Evolutionary conservation across 768 basidiomycete genomes (phyloP), one percentile per base, ranked within the genome.

Genomic region (Agaricus subrufescens): DNA sequence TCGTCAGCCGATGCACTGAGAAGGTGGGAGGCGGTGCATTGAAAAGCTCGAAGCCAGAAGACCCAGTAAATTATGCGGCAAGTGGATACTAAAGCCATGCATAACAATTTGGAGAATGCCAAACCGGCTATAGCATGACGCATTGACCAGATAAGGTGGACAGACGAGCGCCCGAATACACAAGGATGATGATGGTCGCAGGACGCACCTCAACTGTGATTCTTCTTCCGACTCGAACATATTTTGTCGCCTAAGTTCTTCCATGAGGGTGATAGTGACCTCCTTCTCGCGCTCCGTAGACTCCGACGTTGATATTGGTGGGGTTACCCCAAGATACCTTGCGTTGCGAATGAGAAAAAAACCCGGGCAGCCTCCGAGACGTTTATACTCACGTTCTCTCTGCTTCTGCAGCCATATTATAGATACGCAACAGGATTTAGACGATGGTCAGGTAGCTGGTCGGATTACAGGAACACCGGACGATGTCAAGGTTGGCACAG

Each of bases 191-290:
- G 27, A 59, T 38, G 27, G 43, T 42, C 10, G 58, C 46, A 56
- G 55, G 46, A 60, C 89, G 75, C 68, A 97, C 96, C 96, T 86
- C 59, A 83, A 87, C 70, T 88, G 82, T 27, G 91, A 79, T 70
- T 98, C 94, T 52, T 91, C 87, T 59, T 93, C 90, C 46, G 79
- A 85, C 73, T 98, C 96, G 70, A 97, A 96, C 2, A 87, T 87
- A 56, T 89, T 87, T 65, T 96, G 87, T 46, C 82, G 75, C 65
- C 85, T 80, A 31, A 99, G 80, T 70, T 99, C 96, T 56, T 92
- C 86, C 89, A 98, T 91, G 51, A 99, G 75, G 5, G 90, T 88
- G 15, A 76, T 65, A 0, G 91, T 93, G 23, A 94, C 89, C 69
- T 90, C 88, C 69, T 86, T 87, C 73, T 94, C 91, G 63, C 86